Percentiles rank a stretch among this genome's conserved stretches.
These are phyloP conservation scores for Arctium minus DNA, from an alignment of 129 eudicot species.

Conservation along the genomic window DNA sequence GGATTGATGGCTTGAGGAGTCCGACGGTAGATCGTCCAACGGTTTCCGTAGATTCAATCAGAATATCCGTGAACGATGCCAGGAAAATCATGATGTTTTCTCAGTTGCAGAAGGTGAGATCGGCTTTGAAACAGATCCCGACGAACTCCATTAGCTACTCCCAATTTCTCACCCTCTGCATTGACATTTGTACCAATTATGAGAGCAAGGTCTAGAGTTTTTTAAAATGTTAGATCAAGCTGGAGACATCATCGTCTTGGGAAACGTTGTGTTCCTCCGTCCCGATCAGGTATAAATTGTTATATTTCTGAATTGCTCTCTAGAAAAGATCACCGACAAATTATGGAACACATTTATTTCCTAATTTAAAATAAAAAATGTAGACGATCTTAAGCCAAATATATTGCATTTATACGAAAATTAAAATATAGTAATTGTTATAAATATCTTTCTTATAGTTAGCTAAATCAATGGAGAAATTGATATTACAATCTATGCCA, in stretches of 20 bases:
- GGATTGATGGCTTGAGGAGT: constrained; percentile 35
- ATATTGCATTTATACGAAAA: too few species aligned
- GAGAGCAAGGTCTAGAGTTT: too few species aligned
- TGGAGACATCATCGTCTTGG: too few species aligned
- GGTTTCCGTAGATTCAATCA: not conserved
- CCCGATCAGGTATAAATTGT: constrained; percentile 64
- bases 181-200: too few species aligned
- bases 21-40: constrained; percentile 27
- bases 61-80: constrained; percentile 48
- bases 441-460: constrained; percentile 31
- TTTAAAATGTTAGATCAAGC: too few species aligned
- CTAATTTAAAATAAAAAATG: not conserved
- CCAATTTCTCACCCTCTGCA: too few species aligned
- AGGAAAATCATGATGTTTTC: constrained; percentile 40
- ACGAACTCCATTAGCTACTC: too few species aligned
- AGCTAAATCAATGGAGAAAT: constrained; percentile 63
- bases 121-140: constrained; percentile 1
- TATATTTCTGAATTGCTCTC: too few species aligned
- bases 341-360: not conserved
- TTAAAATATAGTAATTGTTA: not conserved
- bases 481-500: constrained; percentile 46
- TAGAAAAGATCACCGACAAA: too few species aligned
- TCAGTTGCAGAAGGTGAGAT: constrained; percentile 55
- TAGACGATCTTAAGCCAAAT: too few species aligned
- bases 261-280: constrained; percentile 37